Evolutionary conservation across 768 basidiomycete species (phyloP).

Genomic region (Mycena pura): DNA sequence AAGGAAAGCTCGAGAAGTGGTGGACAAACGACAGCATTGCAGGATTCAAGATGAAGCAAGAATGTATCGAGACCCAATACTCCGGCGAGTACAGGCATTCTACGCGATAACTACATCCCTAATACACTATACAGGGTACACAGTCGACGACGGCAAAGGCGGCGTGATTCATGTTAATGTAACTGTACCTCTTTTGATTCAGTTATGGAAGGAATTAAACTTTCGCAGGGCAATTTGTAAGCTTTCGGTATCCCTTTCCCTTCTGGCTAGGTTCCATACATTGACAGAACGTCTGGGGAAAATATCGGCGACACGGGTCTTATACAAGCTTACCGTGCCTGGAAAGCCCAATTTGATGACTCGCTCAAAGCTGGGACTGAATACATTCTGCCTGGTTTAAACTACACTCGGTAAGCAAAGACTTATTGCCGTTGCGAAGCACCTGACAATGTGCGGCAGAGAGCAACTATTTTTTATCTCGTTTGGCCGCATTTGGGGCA

Average conservation of each 20-base stretch:
- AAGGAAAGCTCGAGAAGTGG: slow-evolving; percentile 89
- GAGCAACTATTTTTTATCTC: slow-evolving; percentile 96
- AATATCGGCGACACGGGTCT: slow-evolving; percentile 89
- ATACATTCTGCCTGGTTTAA: slow-evolving; percentile 81
- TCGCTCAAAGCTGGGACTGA: slow-evolving; percentile 64
- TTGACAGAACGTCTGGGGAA: slow-evolving; percentile 82
- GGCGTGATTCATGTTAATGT: slow-evolving; percentile 87
- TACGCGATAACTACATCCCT: background rate
- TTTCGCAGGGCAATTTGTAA: slow-evolving; percentile 73
- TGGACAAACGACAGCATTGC: slow-evolving; percentile 90
- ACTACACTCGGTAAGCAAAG: slow-evolving; percentile 65
- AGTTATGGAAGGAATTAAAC: background rate
- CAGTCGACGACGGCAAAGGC: slow-evolving; percentile 85
- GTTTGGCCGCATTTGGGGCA: slow-evolving; percentile 88
- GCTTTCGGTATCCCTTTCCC: slow-evolving; percentile 27
- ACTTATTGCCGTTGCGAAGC: background rate
- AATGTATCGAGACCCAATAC: slow-evolving; percentile 92
- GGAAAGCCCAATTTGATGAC: slow-evolving; percentile 75
- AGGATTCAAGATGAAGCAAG: slow-evolving; percentile 81
- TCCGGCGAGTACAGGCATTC: slow-evolving; percentile 55
- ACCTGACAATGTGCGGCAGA: slow-evolving; percentile 41
- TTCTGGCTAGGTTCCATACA: background rate
- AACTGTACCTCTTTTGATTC: slow-evolving; percentile 23
- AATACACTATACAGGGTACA: slow-evolving; percentile 63
- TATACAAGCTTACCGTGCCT: slow-evolving; percentile 89